phyloP scores from a whole-genome alignment of 2,329 filamentous ascomycete species.

The Scortechinia acanthostroma region DNA sequence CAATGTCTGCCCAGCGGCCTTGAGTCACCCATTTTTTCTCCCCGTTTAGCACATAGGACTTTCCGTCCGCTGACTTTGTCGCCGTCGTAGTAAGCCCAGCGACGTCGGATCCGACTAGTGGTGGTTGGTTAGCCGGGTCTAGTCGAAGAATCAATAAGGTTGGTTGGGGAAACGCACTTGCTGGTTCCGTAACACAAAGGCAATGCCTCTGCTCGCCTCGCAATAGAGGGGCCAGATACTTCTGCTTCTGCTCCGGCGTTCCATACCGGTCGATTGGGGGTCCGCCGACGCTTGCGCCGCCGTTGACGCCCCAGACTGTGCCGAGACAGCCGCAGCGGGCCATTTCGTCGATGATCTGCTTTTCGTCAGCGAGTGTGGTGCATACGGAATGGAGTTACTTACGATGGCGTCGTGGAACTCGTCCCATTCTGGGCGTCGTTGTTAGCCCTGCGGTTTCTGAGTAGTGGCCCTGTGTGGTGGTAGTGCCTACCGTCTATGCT shows the following conservation, averaged over 20 bases:
- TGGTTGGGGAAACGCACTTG: not conserved
- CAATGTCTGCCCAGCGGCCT: not conserved
- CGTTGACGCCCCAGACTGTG: not conserved
- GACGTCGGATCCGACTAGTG: not conserved
- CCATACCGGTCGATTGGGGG: not conserved
- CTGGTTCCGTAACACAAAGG: not conserved
- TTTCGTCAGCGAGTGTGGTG: not conserved
- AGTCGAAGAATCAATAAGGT: no score
- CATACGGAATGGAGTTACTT: not conserved
- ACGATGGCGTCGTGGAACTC: slow-evolving; percentile 1
- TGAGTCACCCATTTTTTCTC: not conserved
- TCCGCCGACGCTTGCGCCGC: not conserved
- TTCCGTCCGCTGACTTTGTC: not conserved
- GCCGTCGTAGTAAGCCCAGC: not conserved
- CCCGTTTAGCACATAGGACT: not conserved
- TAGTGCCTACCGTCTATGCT: not conserved
- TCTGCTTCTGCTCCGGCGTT: not conserved
- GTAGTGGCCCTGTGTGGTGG: no score
- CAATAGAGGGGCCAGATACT: not conserved
- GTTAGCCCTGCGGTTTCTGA: no score
- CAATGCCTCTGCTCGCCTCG: not conserved
- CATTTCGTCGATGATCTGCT: slow-evolving; percentile 1
- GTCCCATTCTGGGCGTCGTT: not conserved
- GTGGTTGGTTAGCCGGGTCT: no score
- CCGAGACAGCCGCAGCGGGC: not conserved